A percentile compares a stretch with the other conserved stretches of the same genome.
These are phyloP conservation scores for Fusarium verrucosum DNA, from an alignment of 2,329 filamentous ascomycete genomes.

Conservation along the genomic window DNA sequence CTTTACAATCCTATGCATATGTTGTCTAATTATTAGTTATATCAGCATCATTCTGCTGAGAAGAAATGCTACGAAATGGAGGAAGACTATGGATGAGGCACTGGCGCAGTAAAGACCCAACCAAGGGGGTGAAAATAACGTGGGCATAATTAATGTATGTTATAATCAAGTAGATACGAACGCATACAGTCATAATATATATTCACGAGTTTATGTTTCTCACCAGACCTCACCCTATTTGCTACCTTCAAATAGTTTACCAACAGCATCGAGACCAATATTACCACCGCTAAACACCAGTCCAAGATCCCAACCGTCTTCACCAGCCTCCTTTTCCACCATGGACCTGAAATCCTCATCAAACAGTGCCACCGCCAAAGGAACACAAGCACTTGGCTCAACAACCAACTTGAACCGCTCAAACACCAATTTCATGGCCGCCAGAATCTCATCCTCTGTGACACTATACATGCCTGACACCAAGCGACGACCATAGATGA, in stretches of 20 bases:
- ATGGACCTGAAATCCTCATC: slow-evolving; percentile 82
- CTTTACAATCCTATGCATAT: slow-evolving; percentile 66
- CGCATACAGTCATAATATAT: neutral
- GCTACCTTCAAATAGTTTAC: slow-evolving; percentile 56
- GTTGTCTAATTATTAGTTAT: slow-evolving; percentile 66
- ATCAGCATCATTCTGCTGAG: slow-evolving; percentile 68
- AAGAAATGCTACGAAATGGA: slow-evolving; percentile 70
- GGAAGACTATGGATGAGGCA: slow-evolving; percentile 67
- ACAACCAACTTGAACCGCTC: slow-evolving; percentile 92
- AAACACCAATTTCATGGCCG: slow-evolving; percentile 78
- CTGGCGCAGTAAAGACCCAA: slow-evolving; percentile 42
- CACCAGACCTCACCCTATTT: neutral
- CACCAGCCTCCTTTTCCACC: slow-evolving; percentile 75
- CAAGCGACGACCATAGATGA: slow-evolving; percentile 77
- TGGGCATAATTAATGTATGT: neutral
- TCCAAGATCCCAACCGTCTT: slow-evolving; percentile 76
- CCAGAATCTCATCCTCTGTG: slow-evolving; percentile 81
- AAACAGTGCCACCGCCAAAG: slow-evolving; percentile 81
- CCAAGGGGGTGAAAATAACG: neutral
- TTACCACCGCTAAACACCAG: slow-evolving; percentile 70
- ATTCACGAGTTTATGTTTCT: neutral
- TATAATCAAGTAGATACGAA: neutral
- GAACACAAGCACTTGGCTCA: slow-evolving; percentile 88
- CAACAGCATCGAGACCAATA: slow-evolving; percentile 63
- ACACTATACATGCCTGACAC: slow-evolving; percentile 78